Evolutionary conservation across 1,139 yeast species (phyloP), one percentile per base, ranked within the genome.

Genomic region (Meyerozyma athensensis): DNA sequence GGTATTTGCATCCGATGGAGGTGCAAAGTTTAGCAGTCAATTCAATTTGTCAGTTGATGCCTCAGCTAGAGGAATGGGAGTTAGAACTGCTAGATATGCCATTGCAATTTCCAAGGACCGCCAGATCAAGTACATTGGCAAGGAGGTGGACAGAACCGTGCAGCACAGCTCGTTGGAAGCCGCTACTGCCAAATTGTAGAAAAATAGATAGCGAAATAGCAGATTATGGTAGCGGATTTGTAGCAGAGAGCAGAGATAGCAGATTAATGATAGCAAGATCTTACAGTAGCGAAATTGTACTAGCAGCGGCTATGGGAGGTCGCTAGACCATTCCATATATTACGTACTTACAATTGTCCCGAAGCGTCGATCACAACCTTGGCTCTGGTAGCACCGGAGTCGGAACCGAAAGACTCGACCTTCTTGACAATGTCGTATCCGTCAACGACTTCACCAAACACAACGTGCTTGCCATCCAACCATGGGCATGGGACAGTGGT

Each of bases 381-480:
- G 54, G 85, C 83, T 52, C 73, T 73, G 63, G 97, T 80, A 52
- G 85, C 72, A 72, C 98, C 98, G 48, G 82, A 71, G 58, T 73
- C 66, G 45, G 97, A 81, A 64, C 98, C 98, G 58, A 68, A 74
- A 46, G 81, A 52, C 77, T 92, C 98, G 59, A 92, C 74, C 76
- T 83, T 80, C 86, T 87, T 85, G 69, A 92, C 96, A 58, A 89
- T 65, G 58, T 90, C 96, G 63, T 72, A 69, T 59, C 97, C 97
- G 42, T 89, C 96, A 54, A 71, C 65, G 54, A 92, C 97, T 77
- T 90, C 97, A 67, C 98, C 98, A 58, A 90, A 92, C 50, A 92
- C 98, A 68, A 89, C 97, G 83, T 92, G 98, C 76, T 84, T 85
- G 65, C 97, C 97, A 64, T 92, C 97, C 72, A 92, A 82, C 97